Percentiles rank a stretch among this genome's conserved stretches.
These are phyloP conservation scores for Cicer bijugum DNA, from an alignment of 306 rosid species.

Conservation along the genomic window DNA sequence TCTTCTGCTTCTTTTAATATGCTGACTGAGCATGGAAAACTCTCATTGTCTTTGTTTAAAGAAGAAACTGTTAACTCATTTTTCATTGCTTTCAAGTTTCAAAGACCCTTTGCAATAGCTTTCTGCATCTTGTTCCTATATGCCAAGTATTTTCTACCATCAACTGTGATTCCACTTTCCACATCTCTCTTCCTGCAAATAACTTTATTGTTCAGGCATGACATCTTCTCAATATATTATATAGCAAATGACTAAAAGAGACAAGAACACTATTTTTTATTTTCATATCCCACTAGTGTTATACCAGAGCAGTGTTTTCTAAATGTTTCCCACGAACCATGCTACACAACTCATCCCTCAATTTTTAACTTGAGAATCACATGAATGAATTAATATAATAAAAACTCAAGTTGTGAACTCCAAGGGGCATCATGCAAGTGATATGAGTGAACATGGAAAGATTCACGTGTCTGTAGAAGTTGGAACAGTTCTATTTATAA, in stretches of 20 bases:
- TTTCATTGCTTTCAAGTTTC: slow-evolving; percentile 27
- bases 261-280: slow-evolving; percentile 33
- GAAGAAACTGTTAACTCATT: slow-evolving; percentile 19
- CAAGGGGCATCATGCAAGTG: background rate
- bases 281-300: slow-evolving; percentile 18
- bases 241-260: slow-evolving; percentile 27
- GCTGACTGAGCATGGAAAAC: background rate
- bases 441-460: slow-evolving; percentile 25
- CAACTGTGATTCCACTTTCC: slow-evolving; percentile 23
- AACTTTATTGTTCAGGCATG: background rate
- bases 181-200: slow-evolving; percentile 22
- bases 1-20: slow-evolving; percentile 37
- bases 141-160: slow-evolving; percentile 31
- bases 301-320: slow-evolving; percentile 3
- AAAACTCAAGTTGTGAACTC: background rate
- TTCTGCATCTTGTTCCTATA: slow-evolving; percentile 39
- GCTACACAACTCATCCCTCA: background rate
- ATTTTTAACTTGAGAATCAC: background rate
- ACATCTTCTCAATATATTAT: slow-evolving; percentile 30
- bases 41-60: background rate
- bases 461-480: slow-evolving; percentile 23
- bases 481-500: no score
- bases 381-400: background rate
- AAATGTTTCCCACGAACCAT: slow-evolving; percentile 37
- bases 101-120: background rate